These are phyloP conservation scores for Nothopassalora personata DNA, from an alignment of 2,329 filamentous ascomycete species.

Conservation along the genomic window DNA sequence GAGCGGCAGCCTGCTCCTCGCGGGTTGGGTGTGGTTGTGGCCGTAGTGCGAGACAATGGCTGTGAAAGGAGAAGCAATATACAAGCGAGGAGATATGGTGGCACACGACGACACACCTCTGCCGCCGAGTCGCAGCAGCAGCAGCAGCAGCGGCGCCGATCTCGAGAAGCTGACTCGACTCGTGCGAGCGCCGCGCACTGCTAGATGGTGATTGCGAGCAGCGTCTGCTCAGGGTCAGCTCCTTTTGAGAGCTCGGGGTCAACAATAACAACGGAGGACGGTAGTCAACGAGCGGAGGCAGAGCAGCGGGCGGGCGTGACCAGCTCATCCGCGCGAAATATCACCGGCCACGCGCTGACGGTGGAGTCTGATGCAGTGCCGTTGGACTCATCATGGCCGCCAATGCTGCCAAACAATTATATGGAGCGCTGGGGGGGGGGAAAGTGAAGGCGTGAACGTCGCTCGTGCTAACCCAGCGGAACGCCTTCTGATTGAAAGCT, in stretches of 20 bases:
- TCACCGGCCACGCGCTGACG: too few species aligned
- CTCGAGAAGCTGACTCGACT: not conserved
- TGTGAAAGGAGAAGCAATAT: not conserved
- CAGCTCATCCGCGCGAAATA: too few species aligned
- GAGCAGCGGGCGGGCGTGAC: too few species aligned
- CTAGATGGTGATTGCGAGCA: not conserved
- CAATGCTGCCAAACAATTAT: not conserved
- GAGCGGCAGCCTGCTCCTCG: not conserved
- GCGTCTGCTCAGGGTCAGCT: not conserved
- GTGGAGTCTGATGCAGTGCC: too few species aligned
- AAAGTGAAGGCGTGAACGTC: not conserved
- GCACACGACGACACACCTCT: not conserved
- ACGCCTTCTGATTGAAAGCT: not conserved
- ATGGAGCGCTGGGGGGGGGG: not conserved
- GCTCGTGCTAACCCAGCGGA: not conserved
- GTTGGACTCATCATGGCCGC: too few species aligned
- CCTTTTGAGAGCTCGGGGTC: not conserved
- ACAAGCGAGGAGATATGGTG: not conserved
- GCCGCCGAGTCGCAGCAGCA: not conserved
- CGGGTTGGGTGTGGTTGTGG: not conserved
- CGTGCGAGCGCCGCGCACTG: not conserved
- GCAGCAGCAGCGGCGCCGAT: not conserved
- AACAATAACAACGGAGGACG: not conserved
- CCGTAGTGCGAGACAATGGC: not conserved
- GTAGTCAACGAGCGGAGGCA: too few species aligned